Conservation (phyloP, 2,329 filamentous ascomycete species). For the Aureobasidium lini region DNA sequence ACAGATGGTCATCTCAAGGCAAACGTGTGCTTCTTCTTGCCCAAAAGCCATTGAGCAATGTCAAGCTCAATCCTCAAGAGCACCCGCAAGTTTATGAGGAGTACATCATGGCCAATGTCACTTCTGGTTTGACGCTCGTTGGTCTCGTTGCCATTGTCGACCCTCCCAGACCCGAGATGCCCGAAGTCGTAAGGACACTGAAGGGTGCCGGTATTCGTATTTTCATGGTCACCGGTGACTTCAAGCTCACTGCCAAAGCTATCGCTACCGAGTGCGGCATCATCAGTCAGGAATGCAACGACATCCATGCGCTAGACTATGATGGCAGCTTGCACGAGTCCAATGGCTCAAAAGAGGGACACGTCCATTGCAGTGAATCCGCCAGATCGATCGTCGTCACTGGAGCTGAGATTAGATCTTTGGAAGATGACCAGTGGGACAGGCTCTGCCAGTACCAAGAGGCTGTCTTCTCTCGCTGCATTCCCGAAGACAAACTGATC, state of each 20-base stretch:
- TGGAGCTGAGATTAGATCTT: constrained; percentile 56
- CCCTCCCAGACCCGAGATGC: constrained; percentile 53
- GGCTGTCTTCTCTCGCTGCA: constrained; percentile 69
- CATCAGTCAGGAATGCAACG: constrained; percentile 52
- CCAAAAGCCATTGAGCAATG: constrained; percentile 39
- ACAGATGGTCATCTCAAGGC: constrained; percentile 61
- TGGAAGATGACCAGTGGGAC: constrained; percentile 64
- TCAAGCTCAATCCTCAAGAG: constrained; percentile 48
- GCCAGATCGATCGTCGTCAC: constrained; percentile 53
- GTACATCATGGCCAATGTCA: constrained; percentile 52
- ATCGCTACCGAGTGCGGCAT: constrained; percentile 69
- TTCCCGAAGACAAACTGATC: constrained; percentile 69
- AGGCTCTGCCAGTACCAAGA: constrained; percentile 58
- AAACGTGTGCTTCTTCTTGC: constrained; percentile 64
- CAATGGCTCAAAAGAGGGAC: not conserved
- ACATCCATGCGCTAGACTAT: constrained; percentile 37
- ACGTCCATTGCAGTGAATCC: not conserved
- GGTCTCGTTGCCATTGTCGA: constrained; percentile 54
- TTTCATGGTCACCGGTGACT: constrained; percentile 77
- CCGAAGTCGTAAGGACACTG: constrained; percentile 53
- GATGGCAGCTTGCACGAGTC: constrained; percentile 6
- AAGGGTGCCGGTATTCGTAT: constrained; percentile 65
- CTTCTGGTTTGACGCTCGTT: constrained; percentile 48
- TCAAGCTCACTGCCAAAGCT: constrained; percentile 64
- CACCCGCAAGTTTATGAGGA: constrained; percentile 48